Percentiles rank a stretch among this genome's conserved stretches.
These are phyloP conservation scores for Alternaria brassicae DNA, from an alignment of 2,329 filamentous ascomycete genomes.

Conservation along the genomic window DNA sequence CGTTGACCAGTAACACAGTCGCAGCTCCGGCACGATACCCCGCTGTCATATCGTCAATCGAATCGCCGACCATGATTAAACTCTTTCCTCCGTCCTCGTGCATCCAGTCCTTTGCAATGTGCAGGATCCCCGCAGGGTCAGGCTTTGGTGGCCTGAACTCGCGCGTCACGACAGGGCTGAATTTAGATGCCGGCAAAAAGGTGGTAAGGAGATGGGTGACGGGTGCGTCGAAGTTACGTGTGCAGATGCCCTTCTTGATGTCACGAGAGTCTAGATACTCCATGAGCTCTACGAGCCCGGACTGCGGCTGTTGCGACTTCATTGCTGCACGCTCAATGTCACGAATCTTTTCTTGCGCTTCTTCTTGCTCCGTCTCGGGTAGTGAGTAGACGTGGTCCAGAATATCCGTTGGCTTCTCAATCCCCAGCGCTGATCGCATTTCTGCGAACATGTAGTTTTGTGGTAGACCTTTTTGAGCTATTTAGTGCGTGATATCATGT, in stretches of 20 bases:
- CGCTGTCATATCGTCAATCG: constrained; percentile 91
- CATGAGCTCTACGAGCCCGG: constrained; percentile 81
- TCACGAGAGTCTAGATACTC: constrained; percentile 73
- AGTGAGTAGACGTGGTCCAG: constrained; percentile 85
- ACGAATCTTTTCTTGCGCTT: constrained; percentile 76
- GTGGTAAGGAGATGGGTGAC: constrained; percentile 76
- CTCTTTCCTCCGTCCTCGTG: constrained; percentile 53
- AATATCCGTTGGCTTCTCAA: constrained; percentile 77
- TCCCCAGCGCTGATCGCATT: constrained; percentile 79
- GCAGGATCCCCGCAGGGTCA: constrained; percentile 83
- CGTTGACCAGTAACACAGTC: constrained; percentile 86
- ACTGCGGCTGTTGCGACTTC: constrained; percentile 79
- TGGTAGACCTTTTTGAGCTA: constrained; percentile 67
- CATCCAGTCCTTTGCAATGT: constrained; percentile 81
- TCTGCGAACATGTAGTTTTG: constrained; percentile 95
- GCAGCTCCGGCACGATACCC: constrained; percentile 83
- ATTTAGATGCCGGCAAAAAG: constrained; percentile 72
- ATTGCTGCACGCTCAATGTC: constrained; percentile 83
- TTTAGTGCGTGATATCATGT: constrained; percentile 10
- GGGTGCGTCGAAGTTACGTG: constrained; percentile 84
- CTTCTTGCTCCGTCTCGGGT: constrained; percentile 65
- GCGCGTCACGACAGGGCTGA: constrained; percentile 82
- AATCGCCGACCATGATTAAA: constrained; percentile 65
- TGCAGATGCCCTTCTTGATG: constrained; percentile 85
- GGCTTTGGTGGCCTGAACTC: constrained; percentile 87